Evolutionary conservation across 2,329 filamentous ascomycete species (phyloP), one percentile per base, ranked within the genome.

Genomic region (Periglandula ipomoeae): DNA sequence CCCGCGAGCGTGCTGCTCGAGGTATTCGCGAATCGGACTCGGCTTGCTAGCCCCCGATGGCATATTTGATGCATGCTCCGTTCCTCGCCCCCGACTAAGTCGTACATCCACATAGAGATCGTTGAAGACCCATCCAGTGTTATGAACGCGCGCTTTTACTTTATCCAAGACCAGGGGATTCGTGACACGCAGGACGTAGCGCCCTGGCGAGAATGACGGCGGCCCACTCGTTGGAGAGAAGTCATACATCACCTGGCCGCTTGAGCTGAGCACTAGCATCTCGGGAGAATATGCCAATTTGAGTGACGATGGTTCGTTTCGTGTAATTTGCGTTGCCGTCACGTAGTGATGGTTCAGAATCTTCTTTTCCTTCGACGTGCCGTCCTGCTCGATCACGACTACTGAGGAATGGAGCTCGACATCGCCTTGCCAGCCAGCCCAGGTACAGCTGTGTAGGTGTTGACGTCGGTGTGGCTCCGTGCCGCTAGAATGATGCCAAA

Each of bases 381-480:
- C 59, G 17, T 61, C 60, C 1, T 60, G 55, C 24, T 64, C 64
- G 5, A 58, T 56, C n/a, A 66, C 57, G 2, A 58, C 54, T 22
- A 66, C 59, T 10, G 61, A 63, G 5, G 63, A 66, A 50, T 60
- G 57, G 39, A 66, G 52, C 26, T 65, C 64, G 11, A 66, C 64
- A 5, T 60, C 53, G 13, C 64, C 64, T 17, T 58, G 56, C 64
- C 64, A 66, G 2, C 64, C 64, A 2, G 64, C 63, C 64, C 64
- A 66, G 2, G 63, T 64, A 64, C 64, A 66, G 50, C 64, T 66
- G 8, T 64, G 64, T 45, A 66, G 53, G 37, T 66, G 64, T 0
- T 52, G 49, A 1, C 63, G 56, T 38, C 64, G 48, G n/a, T 47
- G 56, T 1, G 59, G 59, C 40, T 56, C 52, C 9, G 50, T 50